Base-by-base conservation (phyloP, 805 yeast species). In the Wickerhamiella siamensis region DNA sequence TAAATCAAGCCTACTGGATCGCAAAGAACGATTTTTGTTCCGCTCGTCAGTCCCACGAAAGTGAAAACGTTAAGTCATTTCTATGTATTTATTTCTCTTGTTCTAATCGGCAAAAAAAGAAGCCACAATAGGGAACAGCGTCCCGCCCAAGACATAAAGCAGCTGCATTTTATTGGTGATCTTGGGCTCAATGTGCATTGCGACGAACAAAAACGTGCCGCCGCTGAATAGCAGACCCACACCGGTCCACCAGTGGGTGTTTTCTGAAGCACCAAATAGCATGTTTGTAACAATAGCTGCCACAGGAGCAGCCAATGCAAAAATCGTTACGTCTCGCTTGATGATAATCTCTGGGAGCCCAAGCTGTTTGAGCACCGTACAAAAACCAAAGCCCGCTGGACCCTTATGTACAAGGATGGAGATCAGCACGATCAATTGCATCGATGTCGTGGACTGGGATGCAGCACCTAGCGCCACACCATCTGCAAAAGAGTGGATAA, bases 401-500 rank as follows among this genome's bases (percentile, higher is more conserved):
- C 80, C 63, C 56, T 81, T 81, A 62, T 81, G 91, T 26, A 78
- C 53, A 45, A 80, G 65, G 22, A 81, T 71, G 10, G 83, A 77
- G 10, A 75, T 39, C 37, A 77, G 70, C 39, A 81, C 72, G 31
- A 75, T 49, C 37, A 63, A 31, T 44, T 60, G 66, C 31, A 69
- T 57, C 43, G 61, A 61, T 12, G 31, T 14, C 17, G 62, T 51
- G 9, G 70, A 44, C 19, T 68, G 57, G 38, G 67, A 64, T 1
- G 79, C 67, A 0, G 84, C 71, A 0, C 86, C 84, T 29, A 81
- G 61, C 0, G 84, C 78, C 5, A 81, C 62, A 1, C 93, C 93
- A 51, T 81, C 93, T 2, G 82, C 74, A 2, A 74, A 51, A 1
- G 83, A 72, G 53, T 81, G 93, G 14, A 80, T 63, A 1, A 79